Base-by-base conservation (phyloP, 1,284 basidiomycete genomes). In the Irpex lacteus region DNA sequence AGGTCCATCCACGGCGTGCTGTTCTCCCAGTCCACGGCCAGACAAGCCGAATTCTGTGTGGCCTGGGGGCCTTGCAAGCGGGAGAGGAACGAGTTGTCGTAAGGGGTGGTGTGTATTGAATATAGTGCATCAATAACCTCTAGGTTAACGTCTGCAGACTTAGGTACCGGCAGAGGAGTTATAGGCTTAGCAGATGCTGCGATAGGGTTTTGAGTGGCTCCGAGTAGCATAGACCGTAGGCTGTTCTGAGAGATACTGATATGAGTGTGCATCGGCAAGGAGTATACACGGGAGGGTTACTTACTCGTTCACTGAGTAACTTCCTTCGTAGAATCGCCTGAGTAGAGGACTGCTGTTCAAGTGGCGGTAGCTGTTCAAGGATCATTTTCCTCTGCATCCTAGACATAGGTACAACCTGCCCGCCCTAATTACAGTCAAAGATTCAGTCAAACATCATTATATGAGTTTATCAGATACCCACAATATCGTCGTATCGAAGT, bases 1-100 rank as follows among this genome's bases (percentile, higher is more conserved):
- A 93, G 81, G 40, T 82, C 76, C 82, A 88, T 87, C 91, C 91
- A 93, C 0, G 88, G 85, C 2, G 88, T 76, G 49, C 75, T 75
- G 1, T 83, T 85, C 70, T 89, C 85, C 90, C 90, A 92, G 72
- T 92, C 90, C 15, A 87, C 78, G 13, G 84, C 80, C 54, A 91
- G 76, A 26, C 71, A 68, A 0, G 63, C 65, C 2, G 65, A 60
- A 15, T 64, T 67, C 1, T 15, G 44, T 5, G 32, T 26, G 1
- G 64, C 52, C 49, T 65, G 66, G 34, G 65, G 66, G 5, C 87
- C 87, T 61, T 80, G 76, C 9, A 90, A 67, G 26, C 89, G 85
- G 49, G 86, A 85, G 21, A 86, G 75, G 67, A 92, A 90, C 0
- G 89, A 90, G 61, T 72, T 77, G 62, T 81, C 80, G 72, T 85